phyloP scores from a whole-genome alignment of 495 filamentous ascomycete genomes.

The Penicillium subrubescens region DNA sequence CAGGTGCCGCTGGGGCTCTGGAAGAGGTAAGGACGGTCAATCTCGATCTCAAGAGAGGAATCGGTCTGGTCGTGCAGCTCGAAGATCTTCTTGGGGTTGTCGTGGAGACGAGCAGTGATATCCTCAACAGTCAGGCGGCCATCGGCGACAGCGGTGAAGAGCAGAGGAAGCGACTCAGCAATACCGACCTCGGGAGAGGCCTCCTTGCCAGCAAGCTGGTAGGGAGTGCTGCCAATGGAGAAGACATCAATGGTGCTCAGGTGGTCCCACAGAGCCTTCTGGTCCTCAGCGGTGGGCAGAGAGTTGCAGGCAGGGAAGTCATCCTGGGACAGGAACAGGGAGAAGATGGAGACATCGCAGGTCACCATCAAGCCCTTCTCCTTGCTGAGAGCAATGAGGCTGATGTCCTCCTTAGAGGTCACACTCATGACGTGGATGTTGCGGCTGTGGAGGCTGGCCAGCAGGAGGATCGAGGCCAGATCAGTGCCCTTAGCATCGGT shows the following conservation, averaged over 20 bases:
- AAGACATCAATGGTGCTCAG: constrained; percentile 79
- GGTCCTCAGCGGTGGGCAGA: constrained; percentile 71
- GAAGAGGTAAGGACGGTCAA: constrained; percentile 66
- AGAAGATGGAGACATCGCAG: constrained; percentile 81
- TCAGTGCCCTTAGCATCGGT: constrained; percentile 86
- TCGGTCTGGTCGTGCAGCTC: constrained; percentile 82
- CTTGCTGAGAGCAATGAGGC: constrained; percentile 77
- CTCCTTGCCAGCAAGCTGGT: constrained; percentile 69
- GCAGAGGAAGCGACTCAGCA: constrained; percentile 73
- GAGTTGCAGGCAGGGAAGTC: constrained; percentile 70
- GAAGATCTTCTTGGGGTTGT: constrained; percentile 84
- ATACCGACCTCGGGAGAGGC: constrained; percentile 66
- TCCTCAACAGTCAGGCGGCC: constrained; percentile 76
- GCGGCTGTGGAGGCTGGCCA: constrained; percentile 80
- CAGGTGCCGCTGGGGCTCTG: constrained; percentile 55
- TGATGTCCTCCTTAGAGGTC: constrained; percentile 80
- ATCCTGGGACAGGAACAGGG: constrained; percentile 76
- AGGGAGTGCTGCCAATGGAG: constrained; percentile 81
- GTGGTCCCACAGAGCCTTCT: constrained; percentile 79
- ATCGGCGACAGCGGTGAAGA: constrained; percentile 77
- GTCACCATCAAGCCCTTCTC: constrained; percentile 82
- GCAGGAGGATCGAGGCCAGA: constrained; percentile 74
- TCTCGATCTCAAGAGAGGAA: constrained; percentile 74
- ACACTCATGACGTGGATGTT: constrained; percentile 85
- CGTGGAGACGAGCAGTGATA: constrained; percentile 68